phyloP scores from a whole-genome alignment of 352 stramenopile genomes.

The Phytophthora litchii region DNA sequence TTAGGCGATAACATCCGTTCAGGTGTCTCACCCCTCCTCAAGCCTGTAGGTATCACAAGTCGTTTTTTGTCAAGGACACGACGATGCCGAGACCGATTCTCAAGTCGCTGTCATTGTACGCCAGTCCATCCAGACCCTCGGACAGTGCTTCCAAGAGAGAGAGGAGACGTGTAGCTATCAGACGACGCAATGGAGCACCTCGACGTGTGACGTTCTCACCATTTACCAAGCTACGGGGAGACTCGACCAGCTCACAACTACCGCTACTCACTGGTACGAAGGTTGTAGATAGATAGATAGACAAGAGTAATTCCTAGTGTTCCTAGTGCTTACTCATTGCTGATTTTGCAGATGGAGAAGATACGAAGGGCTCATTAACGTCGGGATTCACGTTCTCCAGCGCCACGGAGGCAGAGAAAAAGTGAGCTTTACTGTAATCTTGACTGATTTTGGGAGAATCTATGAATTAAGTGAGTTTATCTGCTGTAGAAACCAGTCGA shows the following conservation, averaged over 20 bases:
- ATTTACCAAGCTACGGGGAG: slow-evolving; percentile 59
- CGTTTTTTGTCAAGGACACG: too few species aligned
- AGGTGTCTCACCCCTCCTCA: too few species aligned
- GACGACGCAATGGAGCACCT: slow-evolving; percentile 26
- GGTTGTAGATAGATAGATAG: background rate
- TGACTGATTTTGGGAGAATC: background rate
- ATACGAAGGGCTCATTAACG: slow-evolving; percentile 24
- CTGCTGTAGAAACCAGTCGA: slow-evolving; percentile 31
- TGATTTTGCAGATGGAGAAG: slow-evolving; percentile 18
- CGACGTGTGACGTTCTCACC: slow-evolving; percentile 80
- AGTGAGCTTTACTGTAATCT: slow-evolving; percentile 18
- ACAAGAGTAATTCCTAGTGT: background rate
- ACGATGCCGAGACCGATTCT: slow-evolving; percentile 66
- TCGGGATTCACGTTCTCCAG: slow-evolving; percentile 53
- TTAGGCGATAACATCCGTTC: too few species aligned
- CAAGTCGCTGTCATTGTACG: slow-evolving; percentile 51
- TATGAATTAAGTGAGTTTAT: background rate
- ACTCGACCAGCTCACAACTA: slow-evolving; percentile 10
- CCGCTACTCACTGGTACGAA: slow-evolving; percentile 28
- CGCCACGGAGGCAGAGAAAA: slow-evolving; percentile 36
- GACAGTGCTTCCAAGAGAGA: slow-evolving; percentile 26
- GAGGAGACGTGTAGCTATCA: slow-evolving; percentile 25
- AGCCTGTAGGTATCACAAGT: too few species aligned
- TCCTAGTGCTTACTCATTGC: background rate
- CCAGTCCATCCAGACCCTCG: slow-evolving; percentile 22